Evolutionary conservation across 768 basidiomycete species (phyloP), one percentile per base, ranked within the genome.

Genomic region (Lactarius pseudohatsudake): DNA sequence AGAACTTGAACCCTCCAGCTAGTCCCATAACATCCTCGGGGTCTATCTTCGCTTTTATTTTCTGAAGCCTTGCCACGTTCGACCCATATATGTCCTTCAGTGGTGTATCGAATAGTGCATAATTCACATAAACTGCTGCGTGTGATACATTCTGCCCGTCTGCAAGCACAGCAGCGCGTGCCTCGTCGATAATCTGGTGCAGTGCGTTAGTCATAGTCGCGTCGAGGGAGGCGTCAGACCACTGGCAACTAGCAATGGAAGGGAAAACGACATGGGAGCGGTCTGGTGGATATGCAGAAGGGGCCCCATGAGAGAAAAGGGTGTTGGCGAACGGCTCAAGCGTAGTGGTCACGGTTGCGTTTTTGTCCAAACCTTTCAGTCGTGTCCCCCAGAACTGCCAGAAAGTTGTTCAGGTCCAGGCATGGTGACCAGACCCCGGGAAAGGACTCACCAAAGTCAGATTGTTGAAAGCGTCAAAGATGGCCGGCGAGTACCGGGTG

Each of bases 141-240:
- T 61, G 57, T 22, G 63, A 61, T 34, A 63, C 22, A 36, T 68
- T 45, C 50, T 72, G 72, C 26, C 67, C 69, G 28, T 72, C 71
- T 13, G 72, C 69, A 50, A 60, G 8, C 5, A 72, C 72, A 3
- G 59, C 69, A 10, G 41, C 53, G 1, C n/a, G 38, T 3, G 65
- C 2, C 3, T 43, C 11, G 4, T 53, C 30, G 0, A 54, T 20
- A 13, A 10, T n/a, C 11, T 57, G 64, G 20, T 72, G 73, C 18
- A 79, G 74, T 6, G 82, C 80, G 26, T 75, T 47, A n/a, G 80
- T 73, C 59, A 86, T 78, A 34, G 71, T 64, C 8, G 72, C 73
- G 67, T 87, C 86, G 1, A 73, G 73, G 4, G 73, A 47, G 18
- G 78, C 62, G 16, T 64, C 28, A 1, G 36, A 9, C 26, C 55